Evolutionary conservation across 768 basidiomycete species (phyloP).

Genomic region (Podaxis sp.): DNA sequence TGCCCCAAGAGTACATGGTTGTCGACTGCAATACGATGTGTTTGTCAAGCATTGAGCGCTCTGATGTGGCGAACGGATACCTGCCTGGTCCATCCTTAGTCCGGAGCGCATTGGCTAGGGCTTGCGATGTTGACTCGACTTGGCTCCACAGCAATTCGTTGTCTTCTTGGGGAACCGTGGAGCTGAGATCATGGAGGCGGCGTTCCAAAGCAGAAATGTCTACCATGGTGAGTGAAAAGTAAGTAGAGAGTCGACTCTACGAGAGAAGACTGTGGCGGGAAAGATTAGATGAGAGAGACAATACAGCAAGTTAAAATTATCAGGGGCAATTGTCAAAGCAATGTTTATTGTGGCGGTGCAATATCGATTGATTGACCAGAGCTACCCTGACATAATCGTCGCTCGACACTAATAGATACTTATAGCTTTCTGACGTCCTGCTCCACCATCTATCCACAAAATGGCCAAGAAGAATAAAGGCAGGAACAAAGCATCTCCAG

Average conservation of each 20-base stretch:
- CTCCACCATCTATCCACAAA: neutral
- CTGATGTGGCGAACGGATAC: conserved; percentile 11
- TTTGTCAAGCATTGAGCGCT: neutral
- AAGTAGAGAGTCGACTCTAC: neutral
- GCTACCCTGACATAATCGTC: neutral
- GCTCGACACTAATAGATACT: neutral
- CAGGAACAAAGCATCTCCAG: conserved; percentile 40
- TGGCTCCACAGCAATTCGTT: conserved; percentile 44
- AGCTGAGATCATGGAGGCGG: conserved; percentile 33
- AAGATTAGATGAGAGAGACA: neutral
- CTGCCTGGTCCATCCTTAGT: conserved; percentile 51
- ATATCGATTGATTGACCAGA: conserved; percentile 2
- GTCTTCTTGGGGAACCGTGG: conserved; percentile 26
- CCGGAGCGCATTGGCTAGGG: conserved; percentile 63
- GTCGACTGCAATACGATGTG: conserved; percentile 47
- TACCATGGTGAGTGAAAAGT: conserved; percentile 14
- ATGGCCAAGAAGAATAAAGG: conserved; percentile 61
- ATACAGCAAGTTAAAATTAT: conserved; percentile 1
- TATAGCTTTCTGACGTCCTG: neutral
- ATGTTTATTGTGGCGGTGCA: conserved; percentile 12
- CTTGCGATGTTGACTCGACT: conserved; percentile 50
- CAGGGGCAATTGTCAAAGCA: neutral
- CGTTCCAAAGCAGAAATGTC: conserved; percentile 35
- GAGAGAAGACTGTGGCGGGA: neutral
- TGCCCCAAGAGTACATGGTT: conserved; percentile 68